A percentile compares a stretch with the other conserved stretches of the same genome.
Evolutionary conservation across 2,329 filamentous ascomycete genomes (phyloP).

Genomic region (Macrophomina tecta): DNA sequence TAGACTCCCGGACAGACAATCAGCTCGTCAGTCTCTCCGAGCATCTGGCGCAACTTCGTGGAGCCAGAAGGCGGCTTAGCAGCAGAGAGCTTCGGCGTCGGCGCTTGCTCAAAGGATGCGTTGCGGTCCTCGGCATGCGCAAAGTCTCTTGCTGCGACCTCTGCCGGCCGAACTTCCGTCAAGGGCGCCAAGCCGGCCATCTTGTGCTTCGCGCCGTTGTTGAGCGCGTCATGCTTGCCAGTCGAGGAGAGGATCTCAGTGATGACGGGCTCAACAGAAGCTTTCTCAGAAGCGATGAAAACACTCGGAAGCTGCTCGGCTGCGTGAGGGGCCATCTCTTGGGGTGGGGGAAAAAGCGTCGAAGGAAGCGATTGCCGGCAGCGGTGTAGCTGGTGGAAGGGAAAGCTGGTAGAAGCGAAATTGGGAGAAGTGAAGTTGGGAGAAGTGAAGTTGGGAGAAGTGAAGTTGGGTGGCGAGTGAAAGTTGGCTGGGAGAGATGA

Average conservation of each 20-base stretch:
- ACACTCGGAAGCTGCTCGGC: not conserved
- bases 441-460: not conserved
- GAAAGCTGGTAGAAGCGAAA: too few relatives aligned
- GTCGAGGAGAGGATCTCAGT: not conserved
- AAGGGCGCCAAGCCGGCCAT: not conserved
- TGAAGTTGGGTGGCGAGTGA: too few relatives aligned
- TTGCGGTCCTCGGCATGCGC: not conserved
- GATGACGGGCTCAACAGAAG: not conserved
- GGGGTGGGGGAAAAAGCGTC: not conserved
- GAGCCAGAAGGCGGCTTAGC: not conserved
- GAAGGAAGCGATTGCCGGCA: not conserved
- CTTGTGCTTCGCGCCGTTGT: not conserved
- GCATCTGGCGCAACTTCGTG: conserved; percentile 35
- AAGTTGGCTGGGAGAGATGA: not conserved
- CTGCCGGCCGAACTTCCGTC: not conserved
- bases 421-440: not conserved
- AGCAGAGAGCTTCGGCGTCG: not conserved
- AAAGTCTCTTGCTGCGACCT: not conserved
- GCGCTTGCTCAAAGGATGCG: not conserved
- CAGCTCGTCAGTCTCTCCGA: conserved; percentile 35
- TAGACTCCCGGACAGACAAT: conserved; percentile 2
- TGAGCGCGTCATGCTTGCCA: not conserved
- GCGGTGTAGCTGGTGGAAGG: not conserved
- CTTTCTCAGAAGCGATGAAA: not conserved
- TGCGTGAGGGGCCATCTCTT: not conserved